These are phyloP conservation scores for Hericium coralloides DNA, from an alignment of 768 basidiomycete species.

Conservation along the genomic window DNA sequence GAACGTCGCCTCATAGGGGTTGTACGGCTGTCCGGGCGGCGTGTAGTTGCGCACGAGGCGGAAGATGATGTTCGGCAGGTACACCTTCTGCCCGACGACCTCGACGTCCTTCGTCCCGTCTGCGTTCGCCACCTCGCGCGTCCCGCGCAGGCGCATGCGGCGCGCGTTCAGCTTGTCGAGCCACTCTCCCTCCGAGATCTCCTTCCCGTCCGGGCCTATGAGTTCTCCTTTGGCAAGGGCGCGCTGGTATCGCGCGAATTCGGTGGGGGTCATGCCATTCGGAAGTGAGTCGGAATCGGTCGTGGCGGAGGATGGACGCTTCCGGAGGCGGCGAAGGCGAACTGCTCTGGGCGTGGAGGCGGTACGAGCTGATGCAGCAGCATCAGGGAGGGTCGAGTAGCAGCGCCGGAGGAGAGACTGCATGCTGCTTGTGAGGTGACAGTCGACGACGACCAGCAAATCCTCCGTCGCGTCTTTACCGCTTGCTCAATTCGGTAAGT, in stretches of 20 bases:
- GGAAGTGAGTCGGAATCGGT: slow-evolving; percentile 38
- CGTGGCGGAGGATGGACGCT: slow-evolving; percentile 28
- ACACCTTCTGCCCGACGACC: slow-evolving; percentile 75
- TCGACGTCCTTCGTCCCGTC: slow-evolving; percentile 35
- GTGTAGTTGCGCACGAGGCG: slow-evolving; percentile 80
- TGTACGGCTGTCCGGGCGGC: slow-evolving; percentile 68
- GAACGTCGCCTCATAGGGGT: slow-evolving; percentile 93
- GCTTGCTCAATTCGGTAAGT: background rate
- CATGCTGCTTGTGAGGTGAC: slow-evolving; percentile 18
- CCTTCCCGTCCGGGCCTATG: slow-evolving; percentile 19
- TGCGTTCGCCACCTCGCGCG: slow-evolving; percentile 28
- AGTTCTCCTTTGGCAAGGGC: slow-evolving; percentile 45
- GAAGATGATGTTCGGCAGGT: slow-evolving; percentile 84
- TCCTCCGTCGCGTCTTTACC: background rate
- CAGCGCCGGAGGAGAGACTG: slow-evolving; percentile 30
- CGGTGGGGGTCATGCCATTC: slow-evolving; percentile 57
- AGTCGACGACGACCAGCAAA: background rate
- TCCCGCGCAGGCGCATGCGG: slow-evolving; percentile 61
- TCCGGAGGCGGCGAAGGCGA: slow-evolving; percentile 51
- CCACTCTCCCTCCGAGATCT: slow-evolving; percentile 50
- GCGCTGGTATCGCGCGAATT: slow-evolving; percentile 53
- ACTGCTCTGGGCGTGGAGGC: slow-evolving; percentile 69
- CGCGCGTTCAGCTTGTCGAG: slow-evolving; percentile 43
- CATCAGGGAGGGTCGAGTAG: slow-evolving; percentile 31
- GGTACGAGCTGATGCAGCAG: slow-evolving; percentile 44